phyloP scores from a whole-genome alignment of 2,329 filamentous ascomycete genomes.

The Myriosclerotinia curreyana region DNA sequence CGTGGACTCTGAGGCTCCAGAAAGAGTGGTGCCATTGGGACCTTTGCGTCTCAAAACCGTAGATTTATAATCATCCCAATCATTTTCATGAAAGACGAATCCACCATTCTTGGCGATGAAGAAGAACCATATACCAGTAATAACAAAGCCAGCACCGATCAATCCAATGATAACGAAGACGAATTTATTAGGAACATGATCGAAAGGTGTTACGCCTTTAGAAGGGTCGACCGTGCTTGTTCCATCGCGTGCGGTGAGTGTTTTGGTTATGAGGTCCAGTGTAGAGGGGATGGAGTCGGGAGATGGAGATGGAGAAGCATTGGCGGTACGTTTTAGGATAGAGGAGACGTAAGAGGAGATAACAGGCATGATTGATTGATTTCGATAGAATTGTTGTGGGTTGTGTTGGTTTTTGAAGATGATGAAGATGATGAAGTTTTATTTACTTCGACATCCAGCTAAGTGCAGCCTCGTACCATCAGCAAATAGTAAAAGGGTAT shows the following conservation, averaged over 20 bases:
- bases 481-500: conserved; percentile 3
- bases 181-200: conserved; percentile 56
- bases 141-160: conserved; percentile 72
- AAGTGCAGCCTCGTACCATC: conserved; percentile 15
- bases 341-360: conserved; percentile 31
- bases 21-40: conserved; percentile 82
- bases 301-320: conserved; percentile 10
- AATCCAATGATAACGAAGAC: conserved; percentile 85
- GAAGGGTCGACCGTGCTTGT: conserved; percentile 41
- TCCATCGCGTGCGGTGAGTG: conserved; percentile 25
- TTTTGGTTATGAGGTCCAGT: neutral
- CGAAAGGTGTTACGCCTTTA: conserved; percentile 51
- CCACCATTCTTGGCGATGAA: conserved; percentile 97
- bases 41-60: conserved; percentile 87
- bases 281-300: conserved; percentile 3
- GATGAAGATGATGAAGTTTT: conserved; percentile 12
- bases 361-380: conserved; percentile 33
- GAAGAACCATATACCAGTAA: conserved; percentile 91
- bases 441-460: conserved; percentile 19
- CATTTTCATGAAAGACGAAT: conserved; percentile 77
- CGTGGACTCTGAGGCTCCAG: conserved; percentile 77
- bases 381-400: neutral
- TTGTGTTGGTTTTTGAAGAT: neutral
- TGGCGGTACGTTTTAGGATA: conserved; percentile 29
- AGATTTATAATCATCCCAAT: conserved; percentile 98